Percentiles rank a stretch among this genome's conserved stretches.
These are phyloP conservation scores for Aspergillus sclerotioniger DNA, from an alignment of 495 filamentous ascomycete species.

Conservation along the genomic window DNA sequence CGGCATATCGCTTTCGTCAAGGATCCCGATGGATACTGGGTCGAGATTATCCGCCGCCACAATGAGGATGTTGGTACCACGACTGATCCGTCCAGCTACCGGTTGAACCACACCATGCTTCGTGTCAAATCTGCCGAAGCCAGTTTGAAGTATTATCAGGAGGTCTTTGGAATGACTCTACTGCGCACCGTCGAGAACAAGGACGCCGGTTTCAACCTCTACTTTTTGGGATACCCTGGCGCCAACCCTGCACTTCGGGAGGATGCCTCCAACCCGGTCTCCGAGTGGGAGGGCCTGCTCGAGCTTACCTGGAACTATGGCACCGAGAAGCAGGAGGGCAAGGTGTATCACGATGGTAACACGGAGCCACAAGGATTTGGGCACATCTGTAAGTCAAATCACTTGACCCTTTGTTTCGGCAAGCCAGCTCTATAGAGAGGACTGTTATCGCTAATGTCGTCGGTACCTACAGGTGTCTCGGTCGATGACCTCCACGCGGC, in stretches of 20 bases:
- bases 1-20: conserved; percentile 85
- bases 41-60: conserved; percentile 61
- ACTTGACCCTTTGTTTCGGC: too few relatives aligned
- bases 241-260: conserved; percentile 49
- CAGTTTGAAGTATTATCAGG: conserved; percentile 86
- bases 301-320: conserved; percentile 98
- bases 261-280: conserved; percentile 53
- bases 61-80: conserved; percentile 52
- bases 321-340: conserved; percentile 81
- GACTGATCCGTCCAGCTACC: conserved; percentile 53
- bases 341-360: conserved; percentile 92
- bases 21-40: conserved; percentile 94
- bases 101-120: conserved; percentile 77
- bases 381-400: conserved; percentile 68
- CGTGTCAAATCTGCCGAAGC: conserved; percentile 86
- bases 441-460: background rate
- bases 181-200: conserved; percentile 68
- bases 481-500: conserved; percentile 87
- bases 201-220: conserved; percentile 77
- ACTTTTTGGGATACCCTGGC: conserved; percentile 79
- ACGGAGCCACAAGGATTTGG: conserved; percentile 89
- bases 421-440: background rate
- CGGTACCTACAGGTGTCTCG: conserved; percentile 56
- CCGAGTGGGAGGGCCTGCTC: conserved; percentile 75
- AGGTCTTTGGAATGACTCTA: conserved; percentile 83